These are phyloP conservation scores for Chrysopogon serrulatus DNA, from an alignment of 176 grass and related monocot genomes.

Conservation along the genomic window DNA sequence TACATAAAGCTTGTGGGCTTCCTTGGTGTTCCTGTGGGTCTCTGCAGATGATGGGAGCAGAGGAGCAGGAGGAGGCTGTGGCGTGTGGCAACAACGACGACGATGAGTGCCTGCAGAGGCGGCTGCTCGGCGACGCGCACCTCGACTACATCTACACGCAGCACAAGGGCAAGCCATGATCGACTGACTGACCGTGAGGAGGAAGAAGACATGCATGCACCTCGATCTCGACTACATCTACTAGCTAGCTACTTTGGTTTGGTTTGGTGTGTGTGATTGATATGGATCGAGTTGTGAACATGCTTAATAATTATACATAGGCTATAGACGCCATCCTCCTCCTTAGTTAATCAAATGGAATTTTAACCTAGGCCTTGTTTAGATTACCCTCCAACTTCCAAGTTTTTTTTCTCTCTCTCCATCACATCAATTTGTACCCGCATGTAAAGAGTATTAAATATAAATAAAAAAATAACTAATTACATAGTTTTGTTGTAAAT, in stretches of 20 bases:
- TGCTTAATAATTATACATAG: too few relatives aligned
- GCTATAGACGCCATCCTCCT: not conserved
- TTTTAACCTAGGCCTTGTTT: not conserved
- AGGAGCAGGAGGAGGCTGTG: not conserved
- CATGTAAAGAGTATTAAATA: too few relatives aligned
- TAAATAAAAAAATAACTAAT: too few relatives aligned
- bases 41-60: constrained; percentile 7
- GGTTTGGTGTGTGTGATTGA: not conserved
- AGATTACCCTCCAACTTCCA: too few relatives aligned
- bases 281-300: not conserved
- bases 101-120: constrained; percentile 9
- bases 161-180: constrained; percentile 38
- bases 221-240: too few relatives aligned
- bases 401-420: too few relatives aligned
- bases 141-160: too few relatives aligned
- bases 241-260: not conserved
- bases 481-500: too few relatives aligned
- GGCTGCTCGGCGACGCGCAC: too few relatives aligned
- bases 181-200: not conserved
- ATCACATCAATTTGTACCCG: too few relatives aligned
- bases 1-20: too few relatives aligned
- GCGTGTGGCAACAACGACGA: not conserved
- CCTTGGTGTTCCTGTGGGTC: too few relatives aligned
- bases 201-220: not conserved
- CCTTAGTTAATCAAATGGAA: not conserved